Conservation (phyloP, 106 monocot genomes). For the Dendrobium nobile region DNA sequence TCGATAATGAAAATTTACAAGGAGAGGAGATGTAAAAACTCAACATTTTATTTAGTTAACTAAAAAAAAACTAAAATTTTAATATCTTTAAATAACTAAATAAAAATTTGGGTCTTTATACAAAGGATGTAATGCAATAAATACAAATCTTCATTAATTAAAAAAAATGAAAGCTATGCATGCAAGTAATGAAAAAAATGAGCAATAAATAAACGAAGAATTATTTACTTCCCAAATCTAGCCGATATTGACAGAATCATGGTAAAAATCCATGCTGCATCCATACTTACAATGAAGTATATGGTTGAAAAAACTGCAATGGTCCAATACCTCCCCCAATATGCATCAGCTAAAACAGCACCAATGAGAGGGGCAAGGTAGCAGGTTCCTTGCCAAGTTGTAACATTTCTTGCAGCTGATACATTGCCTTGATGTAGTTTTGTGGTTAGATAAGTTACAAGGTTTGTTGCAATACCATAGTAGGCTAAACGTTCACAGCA, state of each 20-base stretch:
- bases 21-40: too few species aligned
- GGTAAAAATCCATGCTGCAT: background rate
- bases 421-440: constrained; percentile 76
- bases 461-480: constrained; percentile 79
- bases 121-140: background rate
- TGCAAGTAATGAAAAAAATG: background rate
- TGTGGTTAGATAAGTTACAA: constrained; percentile 73
- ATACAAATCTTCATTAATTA: background rate
- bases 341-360: constrained; percentile 85
- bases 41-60: too few species aligned
- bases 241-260: background rate
- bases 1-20: too few species aligned
- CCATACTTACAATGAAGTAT: constrained; percentile 64
- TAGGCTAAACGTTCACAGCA: constrained; percentile 88
- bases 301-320: constrained; percentile 79
- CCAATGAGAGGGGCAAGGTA: constrained; percentile 78
- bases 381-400: constrained; percentile 92
- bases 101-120: too few species aligned
- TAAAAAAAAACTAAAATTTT: too few species aligned
- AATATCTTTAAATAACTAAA: too few species aligned
- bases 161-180: background rate
- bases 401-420: constrained; percentile 75
- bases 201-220: background rate
- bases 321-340: constrained; percentile 91
- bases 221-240: background rate